These are phyloP conservation scores for Byssochlamys sp. DNA, from an alignment of 2,329 filamentous ascomycete species.

Conservation along the genomic window DNA sequence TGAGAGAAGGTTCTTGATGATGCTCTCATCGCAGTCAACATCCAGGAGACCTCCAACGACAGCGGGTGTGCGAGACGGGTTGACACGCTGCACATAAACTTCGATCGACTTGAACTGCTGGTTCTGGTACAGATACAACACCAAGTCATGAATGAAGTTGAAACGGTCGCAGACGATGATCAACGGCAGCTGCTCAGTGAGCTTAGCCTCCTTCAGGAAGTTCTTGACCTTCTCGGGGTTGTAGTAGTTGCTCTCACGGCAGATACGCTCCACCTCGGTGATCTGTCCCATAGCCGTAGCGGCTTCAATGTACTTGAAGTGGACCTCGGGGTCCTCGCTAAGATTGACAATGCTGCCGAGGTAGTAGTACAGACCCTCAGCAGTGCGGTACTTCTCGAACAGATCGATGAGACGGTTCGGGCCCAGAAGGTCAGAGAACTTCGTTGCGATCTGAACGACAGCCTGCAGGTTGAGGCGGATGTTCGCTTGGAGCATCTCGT, in stretches of 20 bases:
- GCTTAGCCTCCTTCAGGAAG: constrained; percentile 90
- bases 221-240: constrained; percentile 97
- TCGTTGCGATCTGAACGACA: constrained; percentile 90
- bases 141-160: constrained; percentile 94
- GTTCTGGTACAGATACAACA: constrained; percentile 95
- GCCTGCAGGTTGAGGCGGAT: constrained; percentile 94
- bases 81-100: constrained; percentile 93
- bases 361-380: constrained; percentile 96
- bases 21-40: constrained; percentile 90
- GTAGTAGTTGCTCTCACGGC: constrained; percentile 81
- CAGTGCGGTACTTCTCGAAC: constrained; percentile 94
- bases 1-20: constrained; percentile 82
- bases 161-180: constrained; percentile 99
- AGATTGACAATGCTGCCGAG: constrained; percentile 95
- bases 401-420: constrained; percentile 81
- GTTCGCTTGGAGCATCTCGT: constrained; percentile 92
- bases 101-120: constrained; percentile 99
- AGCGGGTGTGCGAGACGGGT: constrained; percentile 78
- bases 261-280: constrained; percentile 93
- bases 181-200: constrained; percentile 84
- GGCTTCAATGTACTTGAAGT: constrained; percentile 98
- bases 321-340: constrained; percentile 86
- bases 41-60: constrained; percentile 89
- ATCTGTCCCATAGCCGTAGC: constrained; percentile 88
- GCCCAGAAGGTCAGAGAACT: constrained; percentile 91